Base-by-base conservation (phyloP, 2,329 filamentous ascomycete species). In the Penicillium oxalicum region DNA sequence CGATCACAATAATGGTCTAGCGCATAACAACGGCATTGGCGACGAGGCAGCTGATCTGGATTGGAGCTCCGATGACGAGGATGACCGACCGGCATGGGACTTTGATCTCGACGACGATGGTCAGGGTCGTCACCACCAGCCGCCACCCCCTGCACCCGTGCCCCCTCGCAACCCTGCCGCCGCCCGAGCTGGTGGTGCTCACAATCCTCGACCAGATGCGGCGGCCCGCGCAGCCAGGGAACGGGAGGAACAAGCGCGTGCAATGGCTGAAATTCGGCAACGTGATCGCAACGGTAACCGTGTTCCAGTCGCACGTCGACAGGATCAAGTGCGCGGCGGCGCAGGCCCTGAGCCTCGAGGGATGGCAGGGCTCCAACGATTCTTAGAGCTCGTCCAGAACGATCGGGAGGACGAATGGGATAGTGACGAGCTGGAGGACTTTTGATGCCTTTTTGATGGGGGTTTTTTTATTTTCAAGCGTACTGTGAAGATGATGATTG, bases 371-470 rank as follows among this genome's bases (percentile, higher is more conserved):
- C 61, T 81, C 3, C 74, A 77, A 57, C 65, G 75, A 27, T 81
- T 81, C 54, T 55, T 81, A 33, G 70, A 75, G 37, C 62, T 81
- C 48, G 78, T 76, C 5, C 61, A 68, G 47, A 68, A 75, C 44
- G 78, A 81, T 51, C 70, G 75, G 37, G 78, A 81, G 61, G 78
- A 81, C 54, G 78, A 74, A 49, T 81, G 78, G 78, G 77, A 81
- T 53, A 80, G 77, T 52, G 78, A 81, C 59, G 78, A 80, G 57
- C 54, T 81, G 44, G 74, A 74, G 38, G 62, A 59, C 43, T 66
- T 65, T 26, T 65, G 51, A 26, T 18, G 18, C 18, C 18, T 18
- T 66, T 65, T 26, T 65, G 51, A 26, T 81, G 44, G 74, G 74
- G 36, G 61, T 58, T 42, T 66, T 65, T 26, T 65, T 51, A 26